Conservation (phyloP, 768 basidiomycete species). For the Lanmaoa rubissima region DNA sequence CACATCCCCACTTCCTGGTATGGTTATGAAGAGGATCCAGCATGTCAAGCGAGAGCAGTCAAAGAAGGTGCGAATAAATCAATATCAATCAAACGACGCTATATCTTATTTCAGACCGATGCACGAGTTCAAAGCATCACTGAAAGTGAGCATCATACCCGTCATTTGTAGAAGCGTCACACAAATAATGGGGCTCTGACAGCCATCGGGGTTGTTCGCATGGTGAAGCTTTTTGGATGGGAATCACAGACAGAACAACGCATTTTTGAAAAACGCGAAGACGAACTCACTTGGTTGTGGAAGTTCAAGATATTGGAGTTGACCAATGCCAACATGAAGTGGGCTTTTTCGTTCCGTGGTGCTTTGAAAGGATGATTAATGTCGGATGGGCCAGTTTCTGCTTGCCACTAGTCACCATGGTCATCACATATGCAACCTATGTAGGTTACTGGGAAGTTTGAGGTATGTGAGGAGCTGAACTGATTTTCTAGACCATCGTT, state of each 20-base stretch:
- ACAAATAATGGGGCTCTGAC: not conserved
- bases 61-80: not conserved
- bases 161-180: not conserved
- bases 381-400: not conserved
- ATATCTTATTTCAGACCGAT: not conserved
- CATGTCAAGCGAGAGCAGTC: not conserved
- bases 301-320: not conserved
- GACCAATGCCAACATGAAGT: not conserved
- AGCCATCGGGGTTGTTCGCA: slow-evolving; percentile 1
- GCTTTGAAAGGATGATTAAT: not conserved
- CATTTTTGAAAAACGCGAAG: slow-evolving; percentile 3
- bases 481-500: not conserved
- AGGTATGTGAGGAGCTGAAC: too few relatives aligned
- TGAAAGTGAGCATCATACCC: not conserved
- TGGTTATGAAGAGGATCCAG: not conserved
- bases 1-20: not conserved
- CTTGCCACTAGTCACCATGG: not conserved
- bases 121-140: not conserved
- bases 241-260: not conserved
- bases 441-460: not conserved
- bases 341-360: not conserved
- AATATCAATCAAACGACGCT: not conserved
- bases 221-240: slow-evolving; percentile 4
- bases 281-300: slow-evolving; percentile 1
- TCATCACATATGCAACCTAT: slow-evolving; percentile 1